A percentile compares a stretch with the other conserved stretches of the same genome.
Conservation (phyloP, 495 filamentous ascomycete genomes). For the Echria macrotheca region DNA sequence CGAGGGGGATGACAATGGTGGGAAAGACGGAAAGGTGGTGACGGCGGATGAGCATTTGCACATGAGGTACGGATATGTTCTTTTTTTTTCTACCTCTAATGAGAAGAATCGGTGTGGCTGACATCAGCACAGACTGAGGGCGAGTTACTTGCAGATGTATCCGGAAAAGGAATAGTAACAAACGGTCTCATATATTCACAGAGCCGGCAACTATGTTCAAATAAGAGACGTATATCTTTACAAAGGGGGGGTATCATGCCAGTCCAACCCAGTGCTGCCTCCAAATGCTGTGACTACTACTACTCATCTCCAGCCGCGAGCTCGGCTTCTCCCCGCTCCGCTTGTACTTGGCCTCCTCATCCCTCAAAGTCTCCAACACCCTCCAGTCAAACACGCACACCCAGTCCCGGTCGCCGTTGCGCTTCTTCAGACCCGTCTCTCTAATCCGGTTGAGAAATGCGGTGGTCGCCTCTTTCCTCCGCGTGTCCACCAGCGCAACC, state of each 20-base stretch:
- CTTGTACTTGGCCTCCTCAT: constrained; percentile 28
- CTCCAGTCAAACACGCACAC: constrained; percentile 48
- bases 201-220: no score
- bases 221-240: not conserved
- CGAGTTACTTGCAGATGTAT: constrained; percentile 60
- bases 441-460: constrained; percentile 34
- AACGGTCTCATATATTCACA: not conserved
- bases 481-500: constrained; percentile 43
- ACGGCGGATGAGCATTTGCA: constrained; percentile 83
- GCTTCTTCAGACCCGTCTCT: constrained; percentile 27
- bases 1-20: constrained; percentile 34
- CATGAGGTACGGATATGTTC: constrained; percentile 35
- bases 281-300: constrained; percentile 15
- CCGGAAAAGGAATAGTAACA: constrained; percentile 12
- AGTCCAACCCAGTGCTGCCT: constrained; percentile 22
- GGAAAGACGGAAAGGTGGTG: constrained; percentile 52
- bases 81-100: not conserved
- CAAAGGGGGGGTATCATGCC: constrained; percentile 4
- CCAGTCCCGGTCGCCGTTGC: constrained; percentile 32
- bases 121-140: constrained; percentile 47
- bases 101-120: not conserved
- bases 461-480: constrained; percentile 30
- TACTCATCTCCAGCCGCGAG: constrained; percentile 7
- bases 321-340: constrained; percentile 1
- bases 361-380: constrained; percentile 37